Evolutionary conservation across 805 yeast species (phyloP).

Genomic region (Yamadazyma sp.): DNA sequence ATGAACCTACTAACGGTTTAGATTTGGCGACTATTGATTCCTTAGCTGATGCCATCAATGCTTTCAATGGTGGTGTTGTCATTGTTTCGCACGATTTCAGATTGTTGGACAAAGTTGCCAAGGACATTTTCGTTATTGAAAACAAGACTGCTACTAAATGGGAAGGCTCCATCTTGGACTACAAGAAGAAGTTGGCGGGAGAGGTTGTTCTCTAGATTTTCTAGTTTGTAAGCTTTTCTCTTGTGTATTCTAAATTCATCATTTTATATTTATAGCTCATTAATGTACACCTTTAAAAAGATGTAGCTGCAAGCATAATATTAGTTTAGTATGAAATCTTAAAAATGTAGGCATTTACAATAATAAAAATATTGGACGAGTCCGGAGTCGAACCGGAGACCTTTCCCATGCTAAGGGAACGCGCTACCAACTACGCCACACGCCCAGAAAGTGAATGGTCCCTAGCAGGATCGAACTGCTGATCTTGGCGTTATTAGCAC

Average conservation of each 20-base stretch:
- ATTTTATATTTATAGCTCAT: slow-evolving; percentile 8
- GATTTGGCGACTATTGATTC: slow-evolving; percentile 99
- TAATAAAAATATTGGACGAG: slow-evolving; percentile 22
- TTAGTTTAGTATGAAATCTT: no score
- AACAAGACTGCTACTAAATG: slow-evolving; percentile 94
- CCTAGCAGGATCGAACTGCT: slow-evolving; percentile 89
- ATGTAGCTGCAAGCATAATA: no score
- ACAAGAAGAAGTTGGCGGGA: slow-evolving; percentile 92
- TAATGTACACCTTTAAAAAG: slow-evolving; percentile 2
- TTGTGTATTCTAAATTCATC: slow-evolving; percentile 13
- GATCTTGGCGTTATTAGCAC: slow-evolving; percentile 63
- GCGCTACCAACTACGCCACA: slow-evolving; percentile 52
- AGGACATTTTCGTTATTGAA: slow-evolving; percentile 96
- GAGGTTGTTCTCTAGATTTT: slow-evolving; percentile 63
- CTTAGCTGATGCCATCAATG: slow-evolving; percentile 91
- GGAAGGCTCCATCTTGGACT: slow-evolving; percentile 88
- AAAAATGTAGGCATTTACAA: not conserved
- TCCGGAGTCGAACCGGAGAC: slow-evolving; percentile 31
- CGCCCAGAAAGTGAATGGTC: slow-evolving; percentile 51
- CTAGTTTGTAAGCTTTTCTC: slow-evolving; percentile 4
- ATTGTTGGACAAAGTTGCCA: slow-evolving; percentile 93
- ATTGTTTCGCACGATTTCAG: slow-evolving; percentile 99
- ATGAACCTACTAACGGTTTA: slow-evolving; percentile 99
- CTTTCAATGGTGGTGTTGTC: slow-evolving; percentile 96
- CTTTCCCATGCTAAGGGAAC: slow-evolving; percentile 36